phyloP scores from a whole-genome alignment of 768 basidiomycete species.

The Rhizopogon roseolus region DNA sequence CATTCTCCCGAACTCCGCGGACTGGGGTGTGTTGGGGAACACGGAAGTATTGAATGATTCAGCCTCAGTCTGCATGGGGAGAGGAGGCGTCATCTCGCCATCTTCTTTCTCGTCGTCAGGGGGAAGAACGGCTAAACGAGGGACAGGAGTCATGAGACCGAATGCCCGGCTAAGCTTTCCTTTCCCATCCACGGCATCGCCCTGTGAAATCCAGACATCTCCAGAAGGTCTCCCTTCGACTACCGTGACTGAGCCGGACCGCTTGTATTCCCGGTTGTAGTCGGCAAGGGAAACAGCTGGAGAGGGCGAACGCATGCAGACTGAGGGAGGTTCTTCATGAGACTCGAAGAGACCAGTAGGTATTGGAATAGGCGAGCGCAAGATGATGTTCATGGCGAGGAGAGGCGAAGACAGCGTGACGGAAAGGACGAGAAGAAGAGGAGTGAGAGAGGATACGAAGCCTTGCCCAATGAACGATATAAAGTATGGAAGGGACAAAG shows the following conservation, averaged over 20 bases:
- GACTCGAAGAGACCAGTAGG: slow-evolving; percentile 61
- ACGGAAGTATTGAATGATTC: slow-evolving; percentile 35
- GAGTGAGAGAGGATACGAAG: slow-evolving; percentile 31
- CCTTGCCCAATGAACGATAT: slow-evolving; percentile 34
- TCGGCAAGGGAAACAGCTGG: slow-evolving; percentile 29
- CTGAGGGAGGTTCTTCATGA: slow-evolving; percentile 36
- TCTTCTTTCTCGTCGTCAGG: slow-evolving; percentile 36
- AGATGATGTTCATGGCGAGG: slow-evolving; percentile 54
- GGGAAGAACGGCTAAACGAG: slow-evolving; percentile 67
- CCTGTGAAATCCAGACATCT: slow-evolving; percentile 70
- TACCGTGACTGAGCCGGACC: slow-evolving; percentile 57
- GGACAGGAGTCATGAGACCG: slow-evolving; percentile 56
- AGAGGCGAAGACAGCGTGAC: slow-evolving; percentile 67
- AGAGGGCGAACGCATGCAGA: slow-evolving; percentile 39
- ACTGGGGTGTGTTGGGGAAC: slow-evolving; percentile 48
- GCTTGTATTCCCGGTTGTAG: slow-evolving; percentile 44
- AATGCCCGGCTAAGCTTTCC: slow-evolving; percentile 56
- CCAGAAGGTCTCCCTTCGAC: slow-evolving; percentile 69
- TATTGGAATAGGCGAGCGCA: slow-evolving; percentile 61
- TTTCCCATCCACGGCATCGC: slow-evolving; percentile 68
- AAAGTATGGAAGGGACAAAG: slow-evolving; percentile 60
- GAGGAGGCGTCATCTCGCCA: slow-evolving; percentile 48
- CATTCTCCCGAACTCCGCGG: slow-evolving; percentile 51
- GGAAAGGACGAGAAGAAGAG: slow-evolving; percentile 55
- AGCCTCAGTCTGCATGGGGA: slow-evolving; percentile 54